These are phyloP conservation scores for Medicago ruthenica DNA, from an alignment of 306 rosid genomes.

Conservation along the genomic window DNA sequence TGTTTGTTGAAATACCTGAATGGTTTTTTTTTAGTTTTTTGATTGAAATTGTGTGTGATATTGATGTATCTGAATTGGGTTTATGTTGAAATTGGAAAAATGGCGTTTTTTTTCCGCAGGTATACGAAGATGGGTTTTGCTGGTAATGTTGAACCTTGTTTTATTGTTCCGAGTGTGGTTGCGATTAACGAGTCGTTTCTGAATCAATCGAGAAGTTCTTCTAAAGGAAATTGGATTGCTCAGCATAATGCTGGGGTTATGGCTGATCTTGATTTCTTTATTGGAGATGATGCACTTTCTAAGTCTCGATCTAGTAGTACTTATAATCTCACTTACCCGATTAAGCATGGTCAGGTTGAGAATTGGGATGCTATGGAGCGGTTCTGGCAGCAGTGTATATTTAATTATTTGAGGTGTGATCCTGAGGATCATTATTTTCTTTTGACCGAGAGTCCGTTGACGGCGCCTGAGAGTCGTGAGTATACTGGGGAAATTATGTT, in stretches of 20 bases:
- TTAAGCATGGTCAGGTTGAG: slow-evolving; percentile 87
- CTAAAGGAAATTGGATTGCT: slow-evolving; percentile 82
- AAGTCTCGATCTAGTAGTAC: slow-evolving; percentile 84
- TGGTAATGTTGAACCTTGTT: slow-evolving; percentile 96
- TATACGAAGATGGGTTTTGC: slow-evolving; percentile 99
- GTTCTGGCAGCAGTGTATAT: slow-evolving; percentile 97
- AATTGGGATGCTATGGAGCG: slow-evolving; percentile 99
- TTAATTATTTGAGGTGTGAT: slow-evolving; percentile 94
- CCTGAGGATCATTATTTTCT: slow-evolving; percentile 99
- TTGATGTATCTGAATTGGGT: slow-evolving; percentile 20
- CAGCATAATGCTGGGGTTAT: slow-evolving; percentile 98
- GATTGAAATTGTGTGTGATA: background rate
- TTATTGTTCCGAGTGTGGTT: slow-evolving; percentile 84
- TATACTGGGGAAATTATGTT: slow-evolving; percentile 98
- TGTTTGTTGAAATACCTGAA: slow-evolving; percentile 52
- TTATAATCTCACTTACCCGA: slow-evolving; percentile 83
- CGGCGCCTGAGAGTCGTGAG: slow-evolving; percentile 97
- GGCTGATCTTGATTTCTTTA: slow-evolving; percentile 99
- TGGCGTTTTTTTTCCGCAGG: slow-evolving; percentile 53
- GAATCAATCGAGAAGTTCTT: slow-evolving; percentile 70
- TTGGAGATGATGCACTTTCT: slow-evolving; percentile 89
- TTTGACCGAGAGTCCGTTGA: slow-evolving; percentile 92
- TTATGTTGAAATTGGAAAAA: slow-evolving; percentile 11
- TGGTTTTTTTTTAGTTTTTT: background rate
- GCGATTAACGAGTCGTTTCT: slow-evolving; percentile 88